These are phyloP conservation scores for Luvunga scandens DNA, from an alignment of 345 rosid genomes.

Conservation along the genomic window DNA sequence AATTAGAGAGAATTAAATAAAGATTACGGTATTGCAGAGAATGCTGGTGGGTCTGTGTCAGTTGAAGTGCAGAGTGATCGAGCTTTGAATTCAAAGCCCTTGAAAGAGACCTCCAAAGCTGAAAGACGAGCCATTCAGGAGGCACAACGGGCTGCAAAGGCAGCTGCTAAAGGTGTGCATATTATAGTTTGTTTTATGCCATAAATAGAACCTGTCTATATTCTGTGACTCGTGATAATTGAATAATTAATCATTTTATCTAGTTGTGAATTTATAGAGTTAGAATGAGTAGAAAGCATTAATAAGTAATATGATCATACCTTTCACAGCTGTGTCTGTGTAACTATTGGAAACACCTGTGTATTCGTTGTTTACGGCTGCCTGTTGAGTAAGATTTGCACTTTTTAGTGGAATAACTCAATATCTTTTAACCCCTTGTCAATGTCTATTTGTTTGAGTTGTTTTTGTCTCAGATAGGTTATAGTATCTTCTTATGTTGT, in stretches of 20 bases:
- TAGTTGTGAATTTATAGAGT: too few species aligned
- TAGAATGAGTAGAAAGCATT: neutral
- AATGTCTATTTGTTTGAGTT: neutral
- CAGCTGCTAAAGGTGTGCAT: conserved; percentile 74
- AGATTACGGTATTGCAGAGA: conserved; percentile 39
- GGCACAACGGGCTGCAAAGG: conserved; percentile 92
- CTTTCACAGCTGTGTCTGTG: neutral
- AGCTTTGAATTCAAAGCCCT: conserved; percentile 44
- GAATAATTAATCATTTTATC: neutral
- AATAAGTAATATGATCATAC: neutral
- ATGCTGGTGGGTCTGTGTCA: conserved; percentile 35
- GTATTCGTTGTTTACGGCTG: neutral
- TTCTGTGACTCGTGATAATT: neutral
- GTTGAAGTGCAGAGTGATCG: conserved; percentile 51
- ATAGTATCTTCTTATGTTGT: neutral
- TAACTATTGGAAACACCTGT: neutral
- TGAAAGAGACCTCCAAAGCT: conserved; percentile 84
- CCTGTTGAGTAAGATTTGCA: neutral
- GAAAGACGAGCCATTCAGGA: conserved; percentile 94
- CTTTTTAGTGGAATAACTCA: neutral
- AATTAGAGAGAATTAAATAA: neutral
- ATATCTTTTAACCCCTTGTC: neutral
- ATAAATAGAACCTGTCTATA: neutral
- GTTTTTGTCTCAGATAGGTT: neutral
- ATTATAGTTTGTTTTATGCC: neutral